phyloP scores from a whole-genome alignment of 805 yeast species.

The Pichia deserticola region DNA sequence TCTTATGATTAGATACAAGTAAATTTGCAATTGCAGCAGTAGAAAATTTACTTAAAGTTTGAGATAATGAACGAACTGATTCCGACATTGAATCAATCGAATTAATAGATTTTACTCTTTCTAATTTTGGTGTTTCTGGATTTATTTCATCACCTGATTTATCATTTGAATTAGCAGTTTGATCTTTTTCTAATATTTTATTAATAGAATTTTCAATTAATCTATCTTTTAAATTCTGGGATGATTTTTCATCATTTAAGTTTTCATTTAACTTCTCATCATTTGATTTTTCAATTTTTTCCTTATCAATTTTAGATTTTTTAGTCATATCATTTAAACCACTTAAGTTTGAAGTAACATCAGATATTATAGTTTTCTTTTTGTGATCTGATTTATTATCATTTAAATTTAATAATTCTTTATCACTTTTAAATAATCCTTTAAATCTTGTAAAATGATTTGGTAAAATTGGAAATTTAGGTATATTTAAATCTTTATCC shows the following conservation, averaged over 20 bases:
- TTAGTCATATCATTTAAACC: too few relatives aligned
- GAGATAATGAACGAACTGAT: slow-evolving; percentile 2
- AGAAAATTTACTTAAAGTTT: background rate
- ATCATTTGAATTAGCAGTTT: too few relatives aligned
- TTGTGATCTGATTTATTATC: background rate
- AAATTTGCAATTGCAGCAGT: background rate
- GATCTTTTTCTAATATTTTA: too few relatives aligned
- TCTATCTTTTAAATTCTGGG: too few relatives aligned
- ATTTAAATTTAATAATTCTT: background rate
- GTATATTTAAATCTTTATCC: slow-evolving; percentile 26
- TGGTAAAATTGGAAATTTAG: slow-evolving; percentile 30
- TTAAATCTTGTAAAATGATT: slow-evolving; percentile 4
- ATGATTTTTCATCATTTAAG: too few relatives aligned
- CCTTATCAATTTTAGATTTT: too few relatives aligned
- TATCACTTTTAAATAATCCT: slow-evolving; percentile 5
- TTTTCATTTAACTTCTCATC: too few relatives aligned
- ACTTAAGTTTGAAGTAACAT: too few relatives aligned
- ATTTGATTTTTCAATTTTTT: too few relatives aligned
- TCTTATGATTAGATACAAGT: too few relatives aligned
- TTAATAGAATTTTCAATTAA: too few relatives aligned
- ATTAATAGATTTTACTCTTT: background rate
- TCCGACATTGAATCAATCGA: background rate
- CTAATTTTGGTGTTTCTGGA: background rate
- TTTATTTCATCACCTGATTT: background rate
- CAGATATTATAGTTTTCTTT: background rate